Percentiles rank a stretch among this genome's conserved stretches.
phyloP scores from a whole-genome alignment of 768 basidiomycete genomes.

The Lyophyllum semitale region DNA sequence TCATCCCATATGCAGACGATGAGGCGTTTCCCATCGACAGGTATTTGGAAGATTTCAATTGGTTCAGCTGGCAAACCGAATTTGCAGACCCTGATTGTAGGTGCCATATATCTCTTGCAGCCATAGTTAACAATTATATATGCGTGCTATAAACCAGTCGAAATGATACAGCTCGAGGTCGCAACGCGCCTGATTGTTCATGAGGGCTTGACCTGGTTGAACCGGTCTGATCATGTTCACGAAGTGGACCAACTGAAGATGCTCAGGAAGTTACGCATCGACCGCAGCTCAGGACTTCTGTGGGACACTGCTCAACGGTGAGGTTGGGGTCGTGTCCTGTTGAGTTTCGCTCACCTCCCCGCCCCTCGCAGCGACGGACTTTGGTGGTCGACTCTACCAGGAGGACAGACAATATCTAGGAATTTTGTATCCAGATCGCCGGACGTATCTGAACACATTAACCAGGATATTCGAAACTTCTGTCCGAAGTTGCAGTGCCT shows the following conservation, averaged over 20 bases:
- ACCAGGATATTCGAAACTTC: slow-evolving; percentile 34
- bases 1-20: slow-evolving; percentile 54
- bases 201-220: slow-evolving; percentile 2
- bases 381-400: slow-evolving; percentile 34
- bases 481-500: slow-evolving; percentile 51
- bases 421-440: slow-evolving; percentile 18
- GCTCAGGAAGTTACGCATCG: slow-evolving; percentile 22
- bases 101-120: slow-evolving; percentile 14
- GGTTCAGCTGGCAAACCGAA: slow-evolving; percentile 36
- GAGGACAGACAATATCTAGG: slow-evolving; percentile 6
- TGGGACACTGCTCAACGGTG: slow-evolving; percentile 47
- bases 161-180: slow-evolving; percentile 50
- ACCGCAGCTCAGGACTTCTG: slow-evolving; percentile 37
- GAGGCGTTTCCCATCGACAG: slow-evolving; percentile 28
- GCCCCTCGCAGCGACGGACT: slow-evolving; percentile 35
- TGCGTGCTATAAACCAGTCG: slow-evolving; percentile 31
- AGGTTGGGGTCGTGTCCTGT: not conserved
- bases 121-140: not conserved
- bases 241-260: slow-evolving; percentile 38
- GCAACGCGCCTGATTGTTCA: slow-evolving; percentile 35
- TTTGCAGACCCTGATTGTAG: slow-evolving; percentile 52
- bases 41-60: slow-evolving; percentile 29
- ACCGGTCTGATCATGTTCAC: not conserved
- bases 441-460: slow-evolving; percentile 33
- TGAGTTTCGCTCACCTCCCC: not conserved